These are phyloP conservation scores for Paralagenidium karlingii DNA, from an alignment of 352 stramenopile species.

Conservation along the genomic window DNA sequence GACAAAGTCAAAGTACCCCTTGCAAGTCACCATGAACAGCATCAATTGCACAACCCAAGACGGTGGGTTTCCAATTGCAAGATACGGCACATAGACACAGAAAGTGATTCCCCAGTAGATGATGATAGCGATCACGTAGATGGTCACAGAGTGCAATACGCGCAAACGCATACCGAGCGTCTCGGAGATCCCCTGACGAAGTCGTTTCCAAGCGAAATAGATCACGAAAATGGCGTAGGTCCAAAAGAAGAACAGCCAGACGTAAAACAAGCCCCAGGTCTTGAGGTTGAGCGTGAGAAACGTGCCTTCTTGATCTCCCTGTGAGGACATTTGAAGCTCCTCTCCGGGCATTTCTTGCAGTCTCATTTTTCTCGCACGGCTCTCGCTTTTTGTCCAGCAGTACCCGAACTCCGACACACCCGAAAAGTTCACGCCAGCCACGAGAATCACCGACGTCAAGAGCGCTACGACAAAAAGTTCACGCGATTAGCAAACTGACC, in stretches of 20 bases:
- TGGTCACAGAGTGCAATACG: slow-evolving; percentile 78
- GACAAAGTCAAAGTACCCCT: slow-evolving; percentile 83
- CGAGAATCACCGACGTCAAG: slow-evolving; percentile 49
- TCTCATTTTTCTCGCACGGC: slow-evolving; percentile 14
- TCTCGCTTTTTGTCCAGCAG: slow-evolving; percentile 69
- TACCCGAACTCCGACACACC: slow-evolving; percentile 74
- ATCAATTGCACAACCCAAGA: slow-evolving; percentile 63
- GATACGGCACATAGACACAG: slow-evolving; percentile 75
- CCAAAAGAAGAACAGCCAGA: slow-evolving; percentile 81
- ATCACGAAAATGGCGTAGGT: slow-evolving; percentile 76
- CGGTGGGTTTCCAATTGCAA: slow-evolving; percentile 27
- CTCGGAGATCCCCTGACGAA: slow-evolving; percentile 71
- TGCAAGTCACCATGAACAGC: slow-evolving; percentile 86
- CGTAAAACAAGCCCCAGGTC: slow-evolving; percentile 79
- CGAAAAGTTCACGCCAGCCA: slow-evolving; percentile 56
- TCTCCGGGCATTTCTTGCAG: no score
- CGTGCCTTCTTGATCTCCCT: no score
- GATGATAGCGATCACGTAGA: slow-evolving; percentile 84
- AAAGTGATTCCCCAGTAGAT: slow-evolving; percentile 85
- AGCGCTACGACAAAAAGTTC: slow-evolving; percentile 18
- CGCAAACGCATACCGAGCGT: slow-evolving; percentile 75
- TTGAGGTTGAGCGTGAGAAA: slow-evolving; percentile 10
- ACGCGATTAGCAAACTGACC: background rate
- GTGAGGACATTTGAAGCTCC: no score
- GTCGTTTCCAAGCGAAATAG: slow-evolving; percentile 69